These are phyloP conservation scores for Cryptococcus floricola DNA, from an alignment of 1,284 basidiomycete species.

Conservation along the genomic window DNA sequence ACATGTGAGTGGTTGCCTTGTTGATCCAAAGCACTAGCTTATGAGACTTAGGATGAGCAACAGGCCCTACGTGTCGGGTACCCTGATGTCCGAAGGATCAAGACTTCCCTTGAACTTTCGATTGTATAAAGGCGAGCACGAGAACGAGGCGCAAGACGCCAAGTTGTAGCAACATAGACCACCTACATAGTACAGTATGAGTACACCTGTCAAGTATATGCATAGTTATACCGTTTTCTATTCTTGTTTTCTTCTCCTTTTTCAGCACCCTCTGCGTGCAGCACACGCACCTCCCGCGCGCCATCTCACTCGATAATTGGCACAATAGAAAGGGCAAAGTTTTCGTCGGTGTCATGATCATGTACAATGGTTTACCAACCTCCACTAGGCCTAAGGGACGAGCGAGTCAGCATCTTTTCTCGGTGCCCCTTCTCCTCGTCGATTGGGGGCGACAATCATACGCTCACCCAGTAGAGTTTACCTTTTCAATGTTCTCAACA, in stretches of 20 bases:
- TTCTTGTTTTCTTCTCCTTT: not conserved
- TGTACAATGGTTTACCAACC: not conserved
- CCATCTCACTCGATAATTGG: not conserved
- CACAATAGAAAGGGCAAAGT: not conserved
- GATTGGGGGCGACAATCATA: not conserved
- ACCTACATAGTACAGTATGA: not conserved
- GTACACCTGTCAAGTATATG: not conserved
- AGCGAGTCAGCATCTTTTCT: not conserved
- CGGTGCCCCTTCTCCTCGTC: not conserved
- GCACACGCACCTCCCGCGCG: not conserved
- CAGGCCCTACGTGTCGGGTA: conserved; percentile 23
- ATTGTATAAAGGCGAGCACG: conserved; percentile 10
- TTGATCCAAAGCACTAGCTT: not conserved
- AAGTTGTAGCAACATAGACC: not conserved
- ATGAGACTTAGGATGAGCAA: conserved; percentile 21
- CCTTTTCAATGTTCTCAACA: not conserved
- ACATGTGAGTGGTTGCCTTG: conserved; percentile 19
- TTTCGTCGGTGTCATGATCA: not conserved
- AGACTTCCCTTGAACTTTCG: conserved; percentile 22
- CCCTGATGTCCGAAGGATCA: conserved; percentile 17
- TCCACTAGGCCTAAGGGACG: not conserved
- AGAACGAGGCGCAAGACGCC: not conserved
- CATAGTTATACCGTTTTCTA: not conserved
- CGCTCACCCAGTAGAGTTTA: not conserved
- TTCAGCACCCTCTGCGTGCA: not conserved